Evolutionary conservation across 2,329 filamentous ascomycete species (phyloP), one percentile per base, ranked within the genome.

Genomic region (Talaromyces verruculosus): DNA sequence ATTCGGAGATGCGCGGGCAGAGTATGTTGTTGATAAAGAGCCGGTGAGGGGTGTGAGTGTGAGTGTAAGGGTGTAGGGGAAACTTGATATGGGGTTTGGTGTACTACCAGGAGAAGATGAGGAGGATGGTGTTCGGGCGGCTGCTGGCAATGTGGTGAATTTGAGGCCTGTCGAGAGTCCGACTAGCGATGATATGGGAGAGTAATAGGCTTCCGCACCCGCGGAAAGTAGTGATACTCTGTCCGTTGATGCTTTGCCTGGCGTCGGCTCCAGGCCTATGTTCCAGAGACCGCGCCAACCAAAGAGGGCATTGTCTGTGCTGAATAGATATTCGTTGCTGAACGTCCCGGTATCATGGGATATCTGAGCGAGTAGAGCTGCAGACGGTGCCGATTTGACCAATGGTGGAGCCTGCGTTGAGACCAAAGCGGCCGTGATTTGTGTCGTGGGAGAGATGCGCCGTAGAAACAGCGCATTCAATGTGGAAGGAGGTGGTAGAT

Each of bases 21-120:
- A 91, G 76, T 99, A 99, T 17, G 89, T 96, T 41, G 93, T 92
- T 65, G 91, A 93, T 67, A 99, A 84, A 74, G 92, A 96, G 19
- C 95, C 95, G 87, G 97, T 97, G 59, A 99, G 83, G 3, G 95
- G 95, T 71, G 97, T 98, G 59, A 97, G 79, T 7, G 94, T 98
- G 72, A 98, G 81, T 1, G 95, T 97, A 73, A 97, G 92, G 7
- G 93, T 97, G 72, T 98, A 89, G 1, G 95, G 95, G 62, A 96
- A 96, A 35, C 93, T 93, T 25, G 88, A 88, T 75, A 81, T 80
- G 1, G 79, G 76, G 59, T 72, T 73, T 33, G 66, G 65, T 41
- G 58, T 73, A 30, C 71, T 68, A 47, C 67, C 67, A 22, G 74
- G 68, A 33, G 72, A 69, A 68, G 65, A 37, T 11, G 65, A 59